phyloP scores from a whole-genome alignment of 2,329 filamentous ascomycete species.

The Fusarium siculi region DNA sequence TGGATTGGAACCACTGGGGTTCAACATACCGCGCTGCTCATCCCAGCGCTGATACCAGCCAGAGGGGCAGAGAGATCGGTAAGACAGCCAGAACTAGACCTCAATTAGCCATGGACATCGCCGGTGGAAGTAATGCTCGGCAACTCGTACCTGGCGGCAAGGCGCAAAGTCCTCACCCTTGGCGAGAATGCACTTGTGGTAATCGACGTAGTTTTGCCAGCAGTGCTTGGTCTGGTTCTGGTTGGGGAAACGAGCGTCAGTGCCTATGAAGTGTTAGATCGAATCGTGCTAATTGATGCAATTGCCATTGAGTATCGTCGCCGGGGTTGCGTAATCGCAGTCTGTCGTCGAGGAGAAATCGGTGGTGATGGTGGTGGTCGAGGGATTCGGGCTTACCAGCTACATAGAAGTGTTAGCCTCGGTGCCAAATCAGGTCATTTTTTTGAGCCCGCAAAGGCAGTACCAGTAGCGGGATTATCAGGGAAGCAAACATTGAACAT shows the following conservation, averaged over 20 bases:
- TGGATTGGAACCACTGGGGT: background rate
- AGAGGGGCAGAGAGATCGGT: constrained; percentile 96
- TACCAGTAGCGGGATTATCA: constrained; percentile 52
- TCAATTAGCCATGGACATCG: constrained; percentile 31
- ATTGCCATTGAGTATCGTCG: constrained; percentile 45
- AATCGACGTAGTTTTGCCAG: constrained; percentile 99
- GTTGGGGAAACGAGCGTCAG: constrained; percentile 99
- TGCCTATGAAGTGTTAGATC: constrained; percentile 68
- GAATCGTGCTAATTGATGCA: constrained; percentile 6
- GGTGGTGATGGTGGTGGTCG: constrained; percentile 7
- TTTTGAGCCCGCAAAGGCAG: constrained; percentile 43
- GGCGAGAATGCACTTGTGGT: constrained; percentile 99
- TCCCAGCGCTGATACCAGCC: constrained; percentile 96
- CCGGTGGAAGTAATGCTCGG: background rate
- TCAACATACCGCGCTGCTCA: constrained; percentile 86
- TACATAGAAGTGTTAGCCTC: constrained; percentile 56
- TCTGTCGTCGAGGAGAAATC: constrained; percentile 31
- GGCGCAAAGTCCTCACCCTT: constrained; percentile 99
- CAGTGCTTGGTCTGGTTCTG: constrained; percentile 99
- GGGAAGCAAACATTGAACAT: constrained; percentile 54
- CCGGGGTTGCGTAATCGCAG: constrained; percentile 29
- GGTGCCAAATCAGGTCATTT: constrained; percentile 52
- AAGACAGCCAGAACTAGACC: constrained; percentile 90
- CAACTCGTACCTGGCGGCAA: constrained; percentile 83
- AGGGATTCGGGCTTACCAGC: constrained; percentile 54